Evolutionary conservation across 2,329 filamentous ascomycete genomes (phyloP).

Genomic region (Fusarium pilosicola): DNA sequence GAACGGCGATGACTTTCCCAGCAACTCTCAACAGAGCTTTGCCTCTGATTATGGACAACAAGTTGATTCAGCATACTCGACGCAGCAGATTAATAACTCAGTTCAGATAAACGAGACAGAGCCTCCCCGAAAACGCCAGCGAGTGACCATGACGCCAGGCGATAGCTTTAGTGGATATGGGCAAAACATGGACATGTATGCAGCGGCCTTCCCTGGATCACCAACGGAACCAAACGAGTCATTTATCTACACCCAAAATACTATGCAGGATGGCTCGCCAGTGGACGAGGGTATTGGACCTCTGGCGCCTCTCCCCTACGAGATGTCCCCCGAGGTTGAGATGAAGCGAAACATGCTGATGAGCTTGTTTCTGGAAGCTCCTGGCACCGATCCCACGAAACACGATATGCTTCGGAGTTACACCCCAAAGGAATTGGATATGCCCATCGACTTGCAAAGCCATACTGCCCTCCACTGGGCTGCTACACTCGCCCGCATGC

Average conservation of each 20-base stretch:
- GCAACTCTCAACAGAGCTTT: constrained; percentile 86
- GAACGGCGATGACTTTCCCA: constrained; percentile 73
- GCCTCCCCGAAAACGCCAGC: constrained; percentile 83
- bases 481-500: constrained; percentile 87
- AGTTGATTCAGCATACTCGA: constrained; percentile 76
- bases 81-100: constrained; percentile 60
- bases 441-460: constrained; percentile 87
- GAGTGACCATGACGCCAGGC: constrained; percentile 64
- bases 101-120: constrained; percentile 64
- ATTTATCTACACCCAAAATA: constrained; percentile 71
- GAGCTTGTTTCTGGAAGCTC: constrained; percentile 82
- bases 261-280: constrained; percentile 54
- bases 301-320: constrained; percentile 71
- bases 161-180: constrained; percentile 67
- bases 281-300: constrained; percentile 66
- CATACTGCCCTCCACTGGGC: constrained; percentile 98
- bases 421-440: constrained; percentile 83
- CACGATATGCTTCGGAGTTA: constrained; percentile 82
- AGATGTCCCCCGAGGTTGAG: constrained; percentile 73
- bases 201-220: constrained; percentile 69
- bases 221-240: constrained; percentile 85
- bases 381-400: constrained; percentile 74
- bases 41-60: constrained; percentile 79
- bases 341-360: constrained; percentile 84
- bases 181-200: constrained; percentile 58